phyloP scores from a whole-genome alignment of 345 rosid genomes.

The Pugionium dolabratum region DNA sequence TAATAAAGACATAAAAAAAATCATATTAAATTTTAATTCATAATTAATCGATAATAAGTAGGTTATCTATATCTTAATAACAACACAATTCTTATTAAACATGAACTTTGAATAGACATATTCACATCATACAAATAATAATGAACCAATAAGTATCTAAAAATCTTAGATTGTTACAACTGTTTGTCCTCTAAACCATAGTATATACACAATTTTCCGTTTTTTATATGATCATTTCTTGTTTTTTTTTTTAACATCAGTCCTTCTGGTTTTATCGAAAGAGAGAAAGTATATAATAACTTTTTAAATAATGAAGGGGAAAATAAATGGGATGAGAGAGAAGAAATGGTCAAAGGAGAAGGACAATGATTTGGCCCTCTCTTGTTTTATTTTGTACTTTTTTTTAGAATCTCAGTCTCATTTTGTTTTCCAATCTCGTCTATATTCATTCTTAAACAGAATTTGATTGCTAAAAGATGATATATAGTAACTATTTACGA shows the following conservation, averaged over 20 bases:
- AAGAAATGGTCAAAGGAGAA: slow-evolving; percentile 38
- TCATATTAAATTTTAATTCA: too few relatives aligned
- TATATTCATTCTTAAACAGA: slow-evolving; percentile 1
- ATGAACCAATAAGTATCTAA: not conserved
- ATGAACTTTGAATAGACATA: not conserved
- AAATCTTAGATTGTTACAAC: not conserved
- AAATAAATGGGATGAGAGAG: slow-evolving; percentile 23
- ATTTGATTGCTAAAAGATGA: not conserved
- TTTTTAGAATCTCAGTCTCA: slow-evolving; percentile 17
- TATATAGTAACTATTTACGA: not conserved
- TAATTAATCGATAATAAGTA: too few relatives aligned
- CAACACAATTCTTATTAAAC: not conserved
- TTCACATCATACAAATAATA: not conserved
- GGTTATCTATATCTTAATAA: too few relatives aligned
- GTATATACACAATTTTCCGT: not conserved
- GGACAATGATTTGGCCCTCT: slow-evolving; percentile 39
- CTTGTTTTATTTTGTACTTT: slow-evolving; percentile 32
- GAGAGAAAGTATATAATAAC: not conserved
- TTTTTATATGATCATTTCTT: not conserved
- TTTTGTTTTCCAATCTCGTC: slow-evolving; percentile 36
- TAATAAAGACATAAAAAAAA: too few relatives aligned
- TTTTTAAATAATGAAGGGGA: not conserved
- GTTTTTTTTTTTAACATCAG: not conserved
- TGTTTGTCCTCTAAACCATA: not conserved
- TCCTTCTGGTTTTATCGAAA: slow-evolving; percentile 7